A percentile compares a stretch with the other conserved stretches of the same genome.
These are phyloP conservation scores for Ceratonia siliqua DNA, from an alignment of 306 rosid species.

Conservation along the genomic window DNA sequence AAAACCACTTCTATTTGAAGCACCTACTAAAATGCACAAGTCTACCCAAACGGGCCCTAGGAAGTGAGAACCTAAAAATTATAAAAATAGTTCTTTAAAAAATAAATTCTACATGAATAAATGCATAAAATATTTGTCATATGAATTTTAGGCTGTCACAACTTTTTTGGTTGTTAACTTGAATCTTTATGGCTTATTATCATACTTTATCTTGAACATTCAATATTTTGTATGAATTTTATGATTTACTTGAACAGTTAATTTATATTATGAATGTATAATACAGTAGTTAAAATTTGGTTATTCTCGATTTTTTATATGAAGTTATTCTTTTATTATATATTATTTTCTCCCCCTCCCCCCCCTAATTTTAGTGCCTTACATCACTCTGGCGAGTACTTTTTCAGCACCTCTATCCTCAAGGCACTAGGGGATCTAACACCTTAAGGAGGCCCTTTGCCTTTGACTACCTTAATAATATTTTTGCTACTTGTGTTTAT, in stretches of 20 bases:
- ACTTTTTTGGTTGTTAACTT: not conserved
- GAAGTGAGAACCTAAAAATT: not conserved
- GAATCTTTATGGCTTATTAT: not conserved
- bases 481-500: constrained; percentile 14
- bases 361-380: not conserved
- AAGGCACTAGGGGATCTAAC: not conserved
- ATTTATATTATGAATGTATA: not conserved
- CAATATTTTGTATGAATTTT: no score
- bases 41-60: no score
- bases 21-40: no score
- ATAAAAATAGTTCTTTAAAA: not conserved
- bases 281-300: not conserved
- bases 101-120: not conserved
- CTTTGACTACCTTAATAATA: not conserved
- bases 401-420: not conserved
- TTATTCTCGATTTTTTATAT: no score
- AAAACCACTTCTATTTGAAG: no score
- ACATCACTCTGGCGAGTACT: not conserved
- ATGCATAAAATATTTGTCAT: not conserved
- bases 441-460: not conserved
- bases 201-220: no score
- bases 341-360: no score
- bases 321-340: not conserved
- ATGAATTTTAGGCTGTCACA: not conserved
- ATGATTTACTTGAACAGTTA: no score